These are phyloP conservation scores for Isoetes engelmannii DNA, from an alignment of 83 land plant species.

Conservation along the genomic window DNA sequence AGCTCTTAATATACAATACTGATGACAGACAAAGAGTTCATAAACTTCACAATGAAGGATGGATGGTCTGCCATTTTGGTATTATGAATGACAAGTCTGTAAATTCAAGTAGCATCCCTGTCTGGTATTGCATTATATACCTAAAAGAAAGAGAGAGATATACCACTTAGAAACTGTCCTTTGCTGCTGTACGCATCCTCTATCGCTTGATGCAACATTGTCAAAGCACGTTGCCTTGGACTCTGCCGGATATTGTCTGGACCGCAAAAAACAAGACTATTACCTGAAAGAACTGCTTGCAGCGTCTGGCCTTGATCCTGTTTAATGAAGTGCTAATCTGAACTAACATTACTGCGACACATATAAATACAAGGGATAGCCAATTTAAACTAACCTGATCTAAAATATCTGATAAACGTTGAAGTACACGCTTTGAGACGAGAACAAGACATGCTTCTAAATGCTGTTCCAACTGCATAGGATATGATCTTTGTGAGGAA, in stretches of 20 bases:
- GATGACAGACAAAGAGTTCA: too few relatives aligned
- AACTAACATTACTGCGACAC: too few relatives aligned
- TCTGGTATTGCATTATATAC: too few relatives aligned
- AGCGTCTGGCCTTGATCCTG: constrained; percentile 40
- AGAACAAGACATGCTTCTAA: constrained; percentile 67
- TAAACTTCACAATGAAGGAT: too few relatives aligned
- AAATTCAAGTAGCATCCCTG: too few relatives aligned
- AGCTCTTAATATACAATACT: too few relatives aligned
- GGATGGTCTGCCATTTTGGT: too few relatives aligned
- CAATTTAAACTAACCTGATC: constrained; percentile 55
- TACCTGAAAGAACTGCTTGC: constrained; percentile 58
- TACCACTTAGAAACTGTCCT: constrained; percentile 95
- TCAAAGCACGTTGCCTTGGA: constrained; percentile 78
- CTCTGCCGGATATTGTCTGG: constrained; percentile 56
- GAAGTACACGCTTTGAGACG: constrained; percentile 56
- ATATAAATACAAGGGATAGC: too few relatives aligned
- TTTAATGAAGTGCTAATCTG: neutral
- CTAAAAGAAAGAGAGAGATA: neutral
- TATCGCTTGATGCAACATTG: constrained; percentile 83
- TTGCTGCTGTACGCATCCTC: constrained; percentile 94
- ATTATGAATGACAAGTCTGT: too few relatives aligned
- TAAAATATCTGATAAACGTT: constrained; percentile 51
- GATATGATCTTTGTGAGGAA: constrained; percentile 44
- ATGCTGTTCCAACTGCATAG: constrained; percentile 63
- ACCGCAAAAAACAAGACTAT: constrained; percentile 29